Base-by-base conservation (phyloP, 2,329 filamentous ascomycete genomes). In the Colletotrichum endophyticum region DNA sequence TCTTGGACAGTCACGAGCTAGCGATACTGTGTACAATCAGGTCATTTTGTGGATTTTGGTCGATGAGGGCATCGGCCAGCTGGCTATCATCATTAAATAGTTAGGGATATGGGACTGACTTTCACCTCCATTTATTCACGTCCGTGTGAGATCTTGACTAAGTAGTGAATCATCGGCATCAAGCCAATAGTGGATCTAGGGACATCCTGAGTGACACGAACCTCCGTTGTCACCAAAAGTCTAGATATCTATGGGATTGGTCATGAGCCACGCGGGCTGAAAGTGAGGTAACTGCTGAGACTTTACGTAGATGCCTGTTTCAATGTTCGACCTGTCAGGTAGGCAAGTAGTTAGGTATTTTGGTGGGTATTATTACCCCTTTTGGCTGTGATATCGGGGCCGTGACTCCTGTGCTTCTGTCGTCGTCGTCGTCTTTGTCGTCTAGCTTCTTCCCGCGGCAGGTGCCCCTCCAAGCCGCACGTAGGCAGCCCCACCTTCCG, bases 401-500 rank as follows among this genome's bases (percentile, higher is more conserved):
- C 3, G 36, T 44, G 36, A 11, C 16, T n/a, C 8, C 36, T 44
- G 36, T 44, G 36, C 36, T 44, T 6, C 36, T 44, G 36, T 44
- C 36, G 16, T 44, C 36, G 30, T 32, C 9, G 36, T 44, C 39
- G 39, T 49, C 39, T 49, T n/a, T 53, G 44, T n/a, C n/a, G 44
- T 53, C 44, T 34, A 34, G 15, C 28, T 68, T 44, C 28, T 57
- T 44, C 32, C 53, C 36, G 25, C 25, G 27, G 57, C 27, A 70
- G 13, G 8, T 62, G 22, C 72, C 67, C 73, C 64, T 73, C 70
- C 64, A 36, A 61, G 56, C n/a, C 44, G 44, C 9, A 49, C 11
- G n/a, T 30, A 32, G n/a, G 15, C 12, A 30, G 74, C 74, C 70
- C 74, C 74, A 76, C 74, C 72, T 74, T 59, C 64, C 59, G 66